Conservation (phyloP, 192 early-diverging fungal genomes). For the Dispira parvispora region DNA sequence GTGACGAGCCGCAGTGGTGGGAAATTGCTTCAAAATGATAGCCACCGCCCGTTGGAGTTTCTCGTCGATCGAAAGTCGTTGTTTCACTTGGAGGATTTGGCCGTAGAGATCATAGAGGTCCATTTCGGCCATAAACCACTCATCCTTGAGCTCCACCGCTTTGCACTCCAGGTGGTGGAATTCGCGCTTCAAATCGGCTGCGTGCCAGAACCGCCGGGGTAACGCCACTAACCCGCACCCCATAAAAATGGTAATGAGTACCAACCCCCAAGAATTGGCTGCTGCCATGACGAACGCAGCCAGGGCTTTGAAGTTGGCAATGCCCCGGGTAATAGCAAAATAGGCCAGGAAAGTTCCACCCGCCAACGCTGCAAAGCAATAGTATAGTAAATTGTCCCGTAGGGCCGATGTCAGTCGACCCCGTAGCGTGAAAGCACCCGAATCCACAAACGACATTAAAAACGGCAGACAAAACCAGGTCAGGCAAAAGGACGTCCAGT, state of each 20-base stretch:
- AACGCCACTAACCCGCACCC: constrained; percentile 86
- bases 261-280: constrained; percentile 86
- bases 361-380: constrained; percentile 45
- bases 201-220: constrained; percentile 71
- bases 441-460: constrained; percentile 68
- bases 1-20: constrained; percentile 11
- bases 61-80: constrained; percentile 15
- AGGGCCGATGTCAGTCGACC: constrained; percentile 52
- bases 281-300: constrained; percentile 76
- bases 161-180: constrained; percentile 46
- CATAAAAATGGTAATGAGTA: constrained; percentile 77
- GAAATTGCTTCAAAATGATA: constrained; percentile 38
- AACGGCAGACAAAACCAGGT: constrained; percentile 80
- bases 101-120: constrained; percentile 48
- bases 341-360: constrained; percentile 63
- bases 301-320: constrained; percentile 25
- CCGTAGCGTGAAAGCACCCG: constrained; percentile 62
- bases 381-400: constrained; percentile 71
- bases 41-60: constrained; percentile 44
- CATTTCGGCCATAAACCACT: constrained; percentile 61
- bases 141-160: constrained; percentile 60
- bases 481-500: constrained; percentile 80
- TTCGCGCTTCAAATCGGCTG: constrained; percentile 38
- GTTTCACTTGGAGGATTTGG: not conserved
- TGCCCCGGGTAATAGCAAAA: constrained; percentile 25